Evolutionary conservation across 1,284 basidiomycete species (phyloP).

Genomic region (Puccinia novopanici): DNA sequence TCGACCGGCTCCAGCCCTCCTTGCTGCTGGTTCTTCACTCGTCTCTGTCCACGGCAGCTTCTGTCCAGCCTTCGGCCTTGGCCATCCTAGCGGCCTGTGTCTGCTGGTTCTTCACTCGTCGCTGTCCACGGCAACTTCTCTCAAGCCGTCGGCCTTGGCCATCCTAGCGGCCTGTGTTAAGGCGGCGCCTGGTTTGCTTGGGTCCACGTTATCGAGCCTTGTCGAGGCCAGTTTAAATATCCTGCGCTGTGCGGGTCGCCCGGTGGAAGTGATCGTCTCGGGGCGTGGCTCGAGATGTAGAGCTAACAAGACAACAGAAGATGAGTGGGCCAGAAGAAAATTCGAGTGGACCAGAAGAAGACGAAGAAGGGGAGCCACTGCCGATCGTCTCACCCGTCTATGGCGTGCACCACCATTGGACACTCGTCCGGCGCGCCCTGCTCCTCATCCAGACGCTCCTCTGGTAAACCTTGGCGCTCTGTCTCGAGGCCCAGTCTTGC

Average conservation of each 20-base stretch:
- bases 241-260: neutral
- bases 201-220: conserved; percentile 18
- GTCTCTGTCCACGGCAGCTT: neutral
- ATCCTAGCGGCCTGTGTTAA: no score
- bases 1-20: no score
- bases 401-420: neutral
- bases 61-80: conserved; percentile 13
- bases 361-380: neutral
- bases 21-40: conserved; percentile 25
- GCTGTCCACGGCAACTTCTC: no score
- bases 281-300: no score
- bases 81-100: conserved; percentile 31
- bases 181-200: neutral
- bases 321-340: neutral
- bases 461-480: neutral
- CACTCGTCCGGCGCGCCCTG: neutral
- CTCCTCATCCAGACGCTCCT: conserved; percentile 8
- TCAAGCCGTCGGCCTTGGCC: no score
- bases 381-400: neutral
- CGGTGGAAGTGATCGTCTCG: no score
- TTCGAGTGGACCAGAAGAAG: neutral
- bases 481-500: no score
- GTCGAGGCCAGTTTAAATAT: conserved; percentile 31
- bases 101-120: no score
- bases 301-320: neutral